Evolutionary conservation across 139 green algal species (phyloP).

Genomic region (Diplosphaera chodatii): DNA sequence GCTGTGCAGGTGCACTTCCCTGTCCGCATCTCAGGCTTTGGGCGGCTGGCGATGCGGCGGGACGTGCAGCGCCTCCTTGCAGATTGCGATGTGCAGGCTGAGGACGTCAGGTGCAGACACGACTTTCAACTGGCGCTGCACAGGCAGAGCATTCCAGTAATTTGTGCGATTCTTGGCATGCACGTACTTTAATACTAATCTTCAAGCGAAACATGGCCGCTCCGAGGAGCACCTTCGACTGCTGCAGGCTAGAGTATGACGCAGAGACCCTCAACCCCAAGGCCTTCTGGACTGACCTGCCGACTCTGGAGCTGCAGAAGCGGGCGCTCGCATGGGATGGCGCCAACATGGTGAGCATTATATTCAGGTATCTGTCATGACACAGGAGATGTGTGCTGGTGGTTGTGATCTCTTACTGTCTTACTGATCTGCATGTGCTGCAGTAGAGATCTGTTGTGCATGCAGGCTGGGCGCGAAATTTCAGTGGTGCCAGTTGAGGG

Average conservation of each 20-base stretch:
- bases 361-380: too few relatives aligned
- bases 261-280: neutral
- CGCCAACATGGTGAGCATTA: neutral
- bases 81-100: neutral
- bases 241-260: conserved; percentile 2
- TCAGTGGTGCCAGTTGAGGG: neutral
- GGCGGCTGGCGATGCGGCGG: neutral
- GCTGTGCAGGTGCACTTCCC: neutral
- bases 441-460: neutral
- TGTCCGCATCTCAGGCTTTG: neutral
- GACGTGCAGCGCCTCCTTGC: neutral
- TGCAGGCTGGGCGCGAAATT: neutral
- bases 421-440: too few relatives aligned
- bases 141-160: too few relatives aligned
- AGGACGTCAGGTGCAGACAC: neutral
- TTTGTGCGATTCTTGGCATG: too few relatives aligned
- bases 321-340: neutral
- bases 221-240: neutral
- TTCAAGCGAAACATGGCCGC: too few relatives aligned
- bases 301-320: neutral
- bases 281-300: neutral
- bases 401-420: too few relatives aligned
- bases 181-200: too few relatives aligned
- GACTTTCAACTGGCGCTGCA: too few relatives aligned
- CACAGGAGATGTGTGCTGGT: too few relatives aligned